These are phyloP conservation scores for Aspergillus avenaceus DNA, from an alignment of 495 filamentous ascomycete species.

Conservation along the genomic window DNA sequence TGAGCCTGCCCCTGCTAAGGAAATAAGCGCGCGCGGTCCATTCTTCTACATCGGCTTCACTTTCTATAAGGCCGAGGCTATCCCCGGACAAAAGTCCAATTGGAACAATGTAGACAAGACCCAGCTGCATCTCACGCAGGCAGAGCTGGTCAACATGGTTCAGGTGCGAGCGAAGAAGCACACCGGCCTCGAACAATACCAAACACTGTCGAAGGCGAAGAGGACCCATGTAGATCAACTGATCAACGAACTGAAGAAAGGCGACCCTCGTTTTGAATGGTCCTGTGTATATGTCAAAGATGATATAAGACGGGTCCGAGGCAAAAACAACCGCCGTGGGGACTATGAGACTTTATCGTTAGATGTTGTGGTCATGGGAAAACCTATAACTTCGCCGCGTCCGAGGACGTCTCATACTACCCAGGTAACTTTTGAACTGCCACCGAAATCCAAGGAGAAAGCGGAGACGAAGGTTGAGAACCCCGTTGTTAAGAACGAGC, in stretches of 20 bases:
- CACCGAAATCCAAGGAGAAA: constrained; percentile 1
- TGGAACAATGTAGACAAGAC: constrained; percentile 30
- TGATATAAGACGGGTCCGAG: constrained; percentile 18
- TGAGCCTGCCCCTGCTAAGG: not conserved
- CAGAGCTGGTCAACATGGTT: constrained; percentile 25
- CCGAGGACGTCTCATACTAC: constrained; percentile 14
- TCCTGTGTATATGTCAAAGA: constrained; percentile 36
- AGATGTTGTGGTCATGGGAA: constrained; percentile 35
- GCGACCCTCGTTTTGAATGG: constrained; percentile 29
- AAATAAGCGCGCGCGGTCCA: constrained; percentile 3
- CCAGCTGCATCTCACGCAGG: constrained; percentile 26
- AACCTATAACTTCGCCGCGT: constrained; percentile 13
- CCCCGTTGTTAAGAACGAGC: not conserved
- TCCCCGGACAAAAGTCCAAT: constrained; percentile 22
- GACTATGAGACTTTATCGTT: constrained; percentile 33
- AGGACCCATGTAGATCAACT: constrained; percentile 32
- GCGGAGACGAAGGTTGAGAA: not conserved
- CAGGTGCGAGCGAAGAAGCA: constrained; percentile 27
- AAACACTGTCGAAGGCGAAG: constrained; percentile 20
- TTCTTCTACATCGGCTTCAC: constrained; percentile 28
- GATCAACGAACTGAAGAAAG: constrained; percentile 25
- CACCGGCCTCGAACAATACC: constrained; percentile 28
- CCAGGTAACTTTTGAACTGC: constrained; percentile 13
- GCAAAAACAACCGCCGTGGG: constrained; percentile 23
- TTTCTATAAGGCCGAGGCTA: constrained; percentile 31